Evolutionary conservation across 345 rosid genomes (phyloP).

Genomic region (Garcia nutans): DNA sequence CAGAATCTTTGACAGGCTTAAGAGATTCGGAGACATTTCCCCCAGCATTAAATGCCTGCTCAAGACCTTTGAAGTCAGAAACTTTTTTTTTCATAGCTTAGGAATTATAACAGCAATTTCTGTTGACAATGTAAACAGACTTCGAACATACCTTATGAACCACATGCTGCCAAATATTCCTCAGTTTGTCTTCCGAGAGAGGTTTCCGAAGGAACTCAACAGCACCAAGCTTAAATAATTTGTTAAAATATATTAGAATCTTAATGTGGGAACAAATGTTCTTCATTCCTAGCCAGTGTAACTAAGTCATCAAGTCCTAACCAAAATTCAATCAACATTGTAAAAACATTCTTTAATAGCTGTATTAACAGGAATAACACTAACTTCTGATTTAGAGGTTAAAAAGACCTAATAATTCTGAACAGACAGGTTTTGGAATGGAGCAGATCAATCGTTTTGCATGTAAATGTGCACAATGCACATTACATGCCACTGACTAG

Average conservation of each 20-base stretch:
- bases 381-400: neutral
- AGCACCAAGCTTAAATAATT: conserved; percentile 79
- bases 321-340: conserved; percentile 2
- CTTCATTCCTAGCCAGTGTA: neutral
- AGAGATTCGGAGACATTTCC: conserved; percentile 52
- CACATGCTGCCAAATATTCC: conserved; percentile 97
- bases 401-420: neutral
- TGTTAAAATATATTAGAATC: conserved; percentile 16
- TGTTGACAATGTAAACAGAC: conserved; percentile 7
- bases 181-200: conserved; percentile 69
- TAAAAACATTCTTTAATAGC: neutral
- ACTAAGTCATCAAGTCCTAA: neutral
- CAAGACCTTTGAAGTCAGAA: conserved; percentile 31
- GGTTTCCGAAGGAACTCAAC: conserved; percentile 95
- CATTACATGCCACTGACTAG: conserved; percentile 2
- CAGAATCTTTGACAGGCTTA: conserved; percentile 70
- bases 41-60: conserved; percentile 77
- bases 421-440: neutral
- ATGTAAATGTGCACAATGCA: neutral
- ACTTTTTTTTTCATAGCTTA: neutral
- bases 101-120: neutral
- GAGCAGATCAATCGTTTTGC: neutral
- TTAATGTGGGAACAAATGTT: neutral
- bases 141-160: conserved; percentile 67
- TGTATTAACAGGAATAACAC: neutral